Evolutionary conservation across 495 filamentous ascomycete species (phyloP), one percentile per base, ranked within the genome.

Genomic region (Oleoguttula mirabilis): DNA sequence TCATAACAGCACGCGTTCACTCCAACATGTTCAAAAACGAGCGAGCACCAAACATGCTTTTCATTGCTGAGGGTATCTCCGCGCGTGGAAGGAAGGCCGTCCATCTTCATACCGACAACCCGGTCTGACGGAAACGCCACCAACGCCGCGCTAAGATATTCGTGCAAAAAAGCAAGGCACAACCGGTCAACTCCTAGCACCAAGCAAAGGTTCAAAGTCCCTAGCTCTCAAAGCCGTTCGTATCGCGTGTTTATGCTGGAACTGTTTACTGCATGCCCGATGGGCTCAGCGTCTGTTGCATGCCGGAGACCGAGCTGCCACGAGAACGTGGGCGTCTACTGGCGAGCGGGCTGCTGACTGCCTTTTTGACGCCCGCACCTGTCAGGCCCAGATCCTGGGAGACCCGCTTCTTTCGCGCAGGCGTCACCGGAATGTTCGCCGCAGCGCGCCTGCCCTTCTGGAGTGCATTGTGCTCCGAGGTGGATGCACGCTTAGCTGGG

Each of bases 401-500:
- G 3, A 22, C 15, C 7, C 49, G 38, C 44, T 47, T 43, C 44
- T 52, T 52, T 4, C 49, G 43, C 6, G 39, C 44, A 23, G 49
- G 49, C 23, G 49, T 52, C 3, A 52, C 48, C n/a, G 49, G 49
- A 2, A 22, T 52, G 21, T 52, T 52, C 6, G 44, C 49, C 2
- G 49, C 49, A 11, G 21, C 45, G 23, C 49, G 43, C 2, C 45
- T 15, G 22, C 49, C 49, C 30, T 52, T 52, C 17, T 48, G 49
- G 10, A 52, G 22, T n/a, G 49, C 49, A 22, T 52, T 52, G 21
- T 14, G 32, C 24, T 52, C 49, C 7, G 30, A 30, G 3, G 49
- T 41, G 5, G 44, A 48, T 15, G 49, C 49, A 8, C 49, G 49
- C 44, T 38, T 32, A 20, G 38, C 40, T 2, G 49, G 44, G 21